These are phyloP conservation scores for Phellinidium pouzarii DNA, from an alignment of 1,284 basidiomycete species.

Conservation along the genomic window DNA sequence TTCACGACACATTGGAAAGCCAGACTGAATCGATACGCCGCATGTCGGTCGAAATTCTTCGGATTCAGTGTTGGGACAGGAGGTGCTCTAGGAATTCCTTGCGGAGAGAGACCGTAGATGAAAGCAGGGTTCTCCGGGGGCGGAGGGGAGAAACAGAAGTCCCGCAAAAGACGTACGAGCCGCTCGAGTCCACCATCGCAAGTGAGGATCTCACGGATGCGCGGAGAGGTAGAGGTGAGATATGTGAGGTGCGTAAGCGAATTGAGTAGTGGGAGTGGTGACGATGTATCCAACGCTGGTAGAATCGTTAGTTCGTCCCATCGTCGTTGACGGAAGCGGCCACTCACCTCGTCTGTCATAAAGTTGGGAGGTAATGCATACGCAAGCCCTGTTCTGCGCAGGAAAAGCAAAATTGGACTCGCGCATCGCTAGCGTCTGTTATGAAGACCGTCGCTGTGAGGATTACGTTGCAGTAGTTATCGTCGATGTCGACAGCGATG, in stretches of 20 bases:
- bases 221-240: conserved; percentile 93
- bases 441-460: background rate
- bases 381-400: conserved; percentile 90
- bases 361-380: conserved; percentile 89
- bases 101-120: conserved; percentile 68
- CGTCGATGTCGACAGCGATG: background rate
- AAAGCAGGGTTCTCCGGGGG: conserved; percentile 66
- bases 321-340: conserved; percentile 10
- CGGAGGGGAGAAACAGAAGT: conserved; percentile 74
- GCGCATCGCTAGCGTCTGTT: conserved; percentile 53
- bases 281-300: conserved; percentile 88
- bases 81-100: conserved; percentile 46
- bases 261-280: conserved; percentile 90
- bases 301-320: conserved; percentile 14
- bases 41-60: conserved; percentile 70
- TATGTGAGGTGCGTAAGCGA: conserved; percentile 96
- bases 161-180: conserved; percentile 87
- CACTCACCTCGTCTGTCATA: conserved; percentile 91
- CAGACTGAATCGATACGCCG: conserved; percentile 80
- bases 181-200: conserved; percentile 96
- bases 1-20: conserved; percentile 98
- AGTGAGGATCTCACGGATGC: conserved; percentile 97
- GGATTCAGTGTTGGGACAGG: conserved; percentile 56
- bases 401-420: conserved; percentile 97
- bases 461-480: background rate